phyloP scores from a whole-genome alignment of 1,284 basidiomycete species.

The Melampsora abietis-canadensis region DNA sequence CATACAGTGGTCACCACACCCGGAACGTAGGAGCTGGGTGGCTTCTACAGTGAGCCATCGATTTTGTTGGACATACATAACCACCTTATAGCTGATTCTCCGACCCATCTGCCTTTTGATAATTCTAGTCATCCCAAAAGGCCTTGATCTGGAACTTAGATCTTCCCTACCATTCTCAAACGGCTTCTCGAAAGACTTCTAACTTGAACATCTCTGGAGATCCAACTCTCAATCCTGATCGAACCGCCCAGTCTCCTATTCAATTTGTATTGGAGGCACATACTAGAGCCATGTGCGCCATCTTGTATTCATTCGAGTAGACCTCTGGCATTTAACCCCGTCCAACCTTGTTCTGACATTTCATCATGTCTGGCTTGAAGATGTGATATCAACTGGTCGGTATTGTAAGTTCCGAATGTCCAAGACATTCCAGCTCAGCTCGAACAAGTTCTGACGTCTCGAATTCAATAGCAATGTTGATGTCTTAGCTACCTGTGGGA shows the following conservation, averaged over 20 bases:
- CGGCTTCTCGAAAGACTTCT: not conserved
- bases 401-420: constrained; percentile 66
- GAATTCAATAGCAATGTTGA: constrained; percentile 24
- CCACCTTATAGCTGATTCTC: not conserved
- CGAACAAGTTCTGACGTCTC: not conserved
- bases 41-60: constrained; percentile 67
- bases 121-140: constrained; percentile 71
- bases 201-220: not conserved
- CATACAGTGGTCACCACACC: constrained; percentile 93
- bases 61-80: not conserved
- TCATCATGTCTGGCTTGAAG: constrained; percentile 14
- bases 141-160: constrained; percentile 92
- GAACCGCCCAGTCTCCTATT: constrained; percentile 56
- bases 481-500: constrained; percentile 55
- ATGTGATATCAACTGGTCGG: constrained; percentile 91
- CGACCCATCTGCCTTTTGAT: not conserved
- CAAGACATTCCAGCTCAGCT: not conserved
- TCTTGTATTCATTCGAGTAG: not conserved
- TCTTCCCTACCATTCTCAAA: constrained; percentile 64
- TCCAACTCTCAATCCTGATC: constrained; percentile 14
- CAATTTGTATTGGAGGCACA: constrained; percentile 77
- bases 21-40: constrained; percentile 76
- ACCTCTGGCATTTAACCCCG: no score
- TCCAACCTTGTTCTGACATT: no score
- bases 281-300: constrained; percentile 73